Evolutionary conservation across 1,284 basidiomycete species (phyloP), one percentile per base, ranked within the genome.

Genomic region (Ustilago trichophora): DNA sequence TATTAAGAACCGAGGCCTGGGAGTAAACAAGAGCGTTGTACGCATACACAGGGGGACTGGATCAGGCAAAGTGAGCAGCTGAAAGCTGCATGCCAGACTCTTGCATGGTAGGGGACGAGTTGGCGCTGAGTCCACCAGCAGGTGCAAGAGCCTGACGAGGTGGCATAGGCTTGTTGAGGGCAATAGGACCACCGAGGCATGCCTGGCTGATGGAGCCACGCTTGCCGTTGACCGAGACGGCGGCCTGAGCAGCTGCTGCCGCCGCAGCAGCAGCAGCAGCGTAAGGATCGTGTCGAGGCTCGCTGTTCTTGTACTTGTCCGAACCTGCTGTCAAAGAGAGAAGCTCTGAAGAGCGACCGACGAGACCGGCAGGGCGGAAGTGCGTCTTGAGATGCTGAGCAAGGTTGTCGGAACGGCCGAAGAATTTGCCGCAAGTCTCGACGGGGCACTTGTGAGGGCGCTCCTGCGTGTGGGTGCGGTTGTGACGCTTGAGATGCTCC

Each of bases 401-500:
- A 12, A 80, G 68, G 35, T 81, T 81, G 51, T 81, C 80, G 11
- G 77, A 74, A 10, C 80, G 66, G 19, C 78, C 77, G 38, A 81
- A 81, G 51, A 58, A 71, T 57, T 80, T 80, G 34, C 72, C 66
- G 47, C 80, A 81, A n/a, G 73, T 68, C 27, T 73, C 71, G 19
- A 75, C 64, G 18, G 78, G 73, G 49, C 80, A 81, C 48, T 64
- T 59, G 66, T 75, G 75, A 8, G 80, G 78, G 15, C 74, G 72
- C 43, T 81, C 80, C 44, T 80, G 74, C 0, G 80, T 80, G 50
- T 81, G 80, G 6, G 76, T 77, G 36, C 77, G 77, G 42, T 70
- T 73, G 72, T 81, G 80, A n/a, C 80, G 73, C 65, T 80, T 80
- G 43, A 81, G 72, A 29, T 81, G 80, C 58, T 81, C 80, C 64